These are phyloP conservation scores for Mycena vulgaris DNA, from an alignment of 768 basidiomycete species.

Conservation along the genomic window DNA sequence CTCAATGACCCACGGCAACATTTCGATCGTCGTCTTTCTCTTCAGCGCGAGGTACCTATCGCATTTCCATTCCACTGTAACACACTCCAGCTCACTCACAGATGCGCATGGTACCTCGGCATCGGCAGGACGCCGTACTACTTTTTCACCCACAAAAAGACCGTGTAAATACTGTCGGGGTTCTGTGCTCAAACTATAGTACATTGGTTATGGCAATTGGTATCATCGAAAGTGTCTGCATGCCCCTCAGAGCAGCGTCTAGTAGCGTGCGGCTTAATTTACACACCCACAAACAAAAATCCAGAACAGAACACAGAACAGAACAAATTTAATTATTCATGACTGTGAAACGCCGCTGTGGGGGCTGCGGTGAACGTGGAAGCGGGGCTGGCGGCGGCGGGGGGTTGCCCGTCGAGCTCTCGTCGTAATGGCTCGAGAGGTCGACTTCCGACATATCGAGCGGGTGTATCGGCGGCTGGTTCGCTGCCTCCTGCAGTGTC, in stretches of 20 bases:
- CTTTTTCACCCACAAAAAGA: constrained; percentile 40
- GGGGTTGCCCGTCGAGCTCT: constrained; percentile 41
- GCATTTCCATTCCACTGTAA: background rate
- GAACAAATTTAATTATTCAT: constrained; percentile 47
- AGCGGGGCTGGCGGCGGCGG: constrained; percentile 41
- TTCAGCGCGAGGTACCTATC: constrained; percentile 68
- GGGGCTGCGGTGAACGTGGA: constrained; percentile 42
- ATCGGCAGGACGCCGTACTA: constrained; percentile 64
- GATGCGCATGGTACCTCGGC: constrained; percentile 70
- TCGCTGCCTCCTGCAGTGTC: constrained; percentile 45
- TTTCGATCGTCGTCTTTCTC: constrained; percentile 73
- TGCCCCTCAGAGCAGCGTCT: constrained; percentile 26
- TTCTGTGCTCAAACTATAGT: constrained; percentile 34
- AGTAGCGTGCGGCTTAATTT: background rate
- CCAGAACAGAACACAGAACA: background rate
- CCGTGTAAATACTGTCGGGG: constrained; percentile 20
- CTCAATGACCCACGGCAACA: constrained; percentile 82
- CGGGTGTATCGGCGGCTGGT: constrained; percentile 39
- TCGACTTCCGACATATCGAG: constrained; percentile 49
- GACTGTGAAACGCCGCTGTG: constrained; percentile 49
- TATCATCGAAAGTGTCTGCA: constrained; percentile 17
- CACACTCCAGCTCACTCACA: constrained; percentile 39
- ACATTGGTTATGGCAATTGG: constrained; percentile 15
- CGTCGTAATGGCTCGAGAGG: constrained; percentile 52
- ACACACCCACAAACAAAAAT: background rate